Percentiles rank a stretch among this genome's conserved stretches.
These are phyloP conservation scores for Rhizophora apiculata DNA, from an alignment of 345 rosid genomes.

Conservation along the genomic window DNA sequence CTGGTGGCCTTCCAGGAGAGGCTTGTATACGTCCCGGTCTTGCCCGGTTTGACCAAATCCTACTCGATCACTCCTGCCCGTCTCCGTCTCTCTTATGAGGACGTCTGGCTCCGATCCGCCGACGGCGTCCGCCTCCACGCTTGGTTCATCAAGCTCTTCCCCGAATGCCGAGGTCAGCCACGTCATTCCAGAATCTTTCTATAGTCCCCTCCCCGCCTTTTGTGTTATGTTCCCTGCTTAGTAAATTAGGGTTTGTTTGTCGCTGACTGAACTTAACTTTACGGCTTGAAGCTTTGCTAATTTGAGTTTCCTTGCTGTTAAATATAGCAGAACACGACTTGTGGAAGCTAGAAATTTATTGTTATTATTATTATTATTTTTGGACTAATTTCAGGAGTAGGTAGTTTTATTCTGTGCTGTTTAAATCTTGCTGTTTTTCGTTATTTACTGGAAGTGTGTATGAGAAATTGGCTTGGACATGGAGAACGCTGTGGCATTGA, in stretches of 20 bases:
- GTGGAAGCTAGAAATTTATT: no score
- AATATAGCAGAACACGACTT: no score
- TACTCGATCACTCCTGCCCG: constrained; percentile 80
- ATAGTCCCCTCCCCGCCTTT: background rate
- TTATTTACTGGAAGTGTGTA: background rate
- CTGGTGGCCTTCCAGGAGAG: constrained; percentile 93
- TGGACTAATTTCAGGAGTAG: no score
- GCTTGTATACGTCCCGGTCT: constrained; percentile 91
- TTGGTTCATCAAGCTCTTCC: constrained; percentile 89
- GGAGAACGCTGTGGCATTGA: background rate
- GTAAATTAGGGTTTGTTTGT: constrained; percentile 27
- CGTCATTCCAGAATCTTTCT: background rate
- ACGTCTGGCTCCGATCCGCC: constrained; percentile 91
- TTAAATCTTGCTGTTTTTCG: background rate
- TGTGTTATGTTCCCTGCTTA: background rate
- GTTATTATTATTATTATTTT: no score
- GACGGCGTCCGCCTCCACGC: constrained; percentile 92
- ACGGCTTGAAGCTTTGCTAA: no score
- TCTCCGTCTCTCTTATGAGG: constrained; percentile 75
- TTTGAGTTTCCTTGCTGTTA: no score
- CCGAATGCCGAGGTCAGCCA: constrained; percentile 68
- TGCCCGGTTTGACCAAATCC: constrained; percentile 86
- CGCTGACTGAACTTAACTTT: no score
- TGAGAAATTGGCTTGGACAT: background rate
- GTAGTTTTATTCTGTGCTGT: no score